These are phyloP conservation scores for Aspergillus quadricinctus DNA, from an alignment of 2,329 filamentous ascomycete species.

Conservation along the genomic window DNA sequence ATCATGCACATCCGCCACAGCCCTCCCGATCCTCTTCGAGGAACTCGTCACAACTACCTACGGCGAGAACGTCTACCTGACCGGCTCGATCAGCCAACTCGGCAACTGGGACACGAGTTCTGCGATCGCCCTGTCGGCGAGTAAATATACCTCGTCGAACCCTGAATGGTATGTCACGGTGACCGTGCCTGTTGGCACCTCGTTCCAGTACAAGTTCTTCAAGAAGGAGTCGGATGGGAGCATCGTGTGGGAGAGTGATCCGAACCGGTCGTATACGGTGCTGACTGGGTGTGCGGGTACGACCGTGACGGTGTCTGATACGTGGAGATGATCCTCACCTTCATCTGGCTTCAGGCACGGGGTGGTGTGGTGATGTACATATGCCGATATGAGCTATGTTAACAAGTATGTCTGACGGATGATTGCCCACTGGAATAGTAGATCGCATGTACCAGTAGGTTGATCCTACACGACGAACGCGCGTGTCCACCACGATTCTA, in stretches of 20 bases:
- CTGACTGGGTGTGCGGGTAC: conserved; percentile 32
- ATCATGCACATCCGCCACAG: conserved; percentile 25
- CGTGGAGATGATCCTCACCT: conserved; percentile 29
- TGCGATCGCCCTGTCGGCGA: conserved; percentile 56
- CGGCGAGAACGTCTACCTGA: conserved; percentile 63
- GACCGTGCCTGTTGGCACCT: conserved; percentile 51
- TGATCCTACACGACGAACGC: too few relatives aligned
- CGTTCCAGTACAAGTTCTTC: conserved; percentile 66
- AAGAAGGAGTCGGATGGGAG: conserved; percentile 48
- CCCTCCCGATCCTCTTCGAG: conserved; percentile 61
- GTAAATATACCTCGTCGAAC: conserved; percentile 55
- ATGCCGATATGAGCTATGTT: too few relatives aligned
- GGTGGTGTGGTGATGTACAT: not conserved
- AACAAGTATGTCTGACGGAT: not conserved
- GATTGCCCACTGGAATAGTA: too few relatives aligned
- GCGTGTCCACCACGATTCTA: too few relatives aligned
- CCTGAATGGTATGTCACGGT: conserved; percentile 60
- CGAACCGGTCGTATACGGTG: conserved; percentile 41
- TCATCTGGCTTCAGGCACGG: too few relatives aligned
- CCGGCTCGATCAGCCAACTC: conserved; percentile 56
- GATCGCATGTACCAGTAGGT: too few relatives aligned
- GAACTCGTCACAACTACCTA: conserved; percentile 53
- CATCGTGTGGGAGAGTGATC: conserved; percentile 62
- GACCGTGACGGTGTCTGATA: conserved; percentile 33
- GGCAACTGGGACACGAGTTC: conserved; percentile 58